phyloP scores from a whole-genome alignment of 768 basidiomycete species.

The Suillus placidus region DNA sequence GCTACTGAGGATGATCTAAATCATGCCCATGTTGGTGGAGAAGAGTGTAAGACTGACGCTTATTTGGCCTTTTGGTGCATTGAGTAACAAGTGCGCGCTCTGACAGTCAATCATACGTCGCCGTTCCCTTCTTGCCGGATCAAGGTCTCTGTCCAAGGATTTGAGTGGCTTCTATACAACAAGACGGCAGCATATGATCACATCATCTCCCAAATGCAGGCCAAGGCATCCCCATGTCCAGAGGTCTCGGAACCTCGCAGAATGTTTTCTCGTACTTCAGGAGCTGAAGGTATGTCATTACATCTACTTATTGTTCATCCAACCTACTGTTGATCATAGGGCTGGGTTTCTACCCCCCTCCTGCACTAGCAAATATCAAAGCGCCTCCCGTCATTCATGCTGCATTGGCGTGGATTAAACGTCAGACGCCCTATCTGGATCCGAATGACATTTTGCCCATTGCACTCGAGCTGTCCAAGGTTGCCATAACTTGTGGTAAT shows the following conservation, averaged over 20 bases:
- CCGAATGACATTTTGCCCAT: slow-evolving; percentile 86
- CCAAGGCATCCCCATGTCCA: slow-evolving; percentile 22
- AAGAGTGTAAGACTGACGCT: slow-evolving; percentile 49
- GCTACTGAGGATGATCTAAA: slow-evolving; percentile 73
- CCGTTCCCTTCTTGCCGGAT: slow-evolving; percentile 72
- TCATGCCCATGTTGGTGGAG: slow-evolving; percentile 46
- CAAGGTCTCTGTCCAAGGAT: slow-evolving; percentile 76
- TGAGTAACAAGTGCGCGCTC: not conserved
- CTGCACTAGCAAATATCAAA: slow-evolving; percentile 31
- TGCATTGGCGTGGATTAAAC: slow-evolving; percentile 52
- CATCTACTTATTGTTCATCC: not conserved
- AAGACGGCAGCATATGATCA: slow-evolving; percentile 86
- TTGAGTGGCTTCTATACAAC: slow-evolving; percentile 95
- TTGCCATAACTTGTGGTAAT: slow-evolving; percentile 85
- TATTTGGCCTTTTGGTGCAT: slow-evolving; percentile 11
- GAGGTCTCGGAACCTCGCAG: slow-evolving; percentile 38
- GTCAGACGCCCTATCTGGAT: slow-evolving; percentile 71
- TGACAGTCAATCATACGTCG: slow-evolving; percentile 38
- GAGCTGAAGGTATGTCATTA: slow-evolving; percentile 39
- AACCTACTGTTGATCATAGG: slow-evolving; percentile 3
- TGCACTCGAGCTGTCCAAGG: slow-evolving; percentile 75
- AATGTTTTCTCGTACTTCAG: slow-evolving; percentile 42
- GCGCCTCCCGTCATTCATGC: slow-evolving; percentile 40
- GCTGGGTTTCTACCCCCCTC: slow-evolving; percentile 26
- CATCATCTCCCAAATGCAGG: slow-evolving; percentile 77